Evolutionary conservation across 495 filamentous ascomycete species (phyloP), one percentile per base, ranked within the genome.

Genomic region (Neurospora hispaniola): DNA sequence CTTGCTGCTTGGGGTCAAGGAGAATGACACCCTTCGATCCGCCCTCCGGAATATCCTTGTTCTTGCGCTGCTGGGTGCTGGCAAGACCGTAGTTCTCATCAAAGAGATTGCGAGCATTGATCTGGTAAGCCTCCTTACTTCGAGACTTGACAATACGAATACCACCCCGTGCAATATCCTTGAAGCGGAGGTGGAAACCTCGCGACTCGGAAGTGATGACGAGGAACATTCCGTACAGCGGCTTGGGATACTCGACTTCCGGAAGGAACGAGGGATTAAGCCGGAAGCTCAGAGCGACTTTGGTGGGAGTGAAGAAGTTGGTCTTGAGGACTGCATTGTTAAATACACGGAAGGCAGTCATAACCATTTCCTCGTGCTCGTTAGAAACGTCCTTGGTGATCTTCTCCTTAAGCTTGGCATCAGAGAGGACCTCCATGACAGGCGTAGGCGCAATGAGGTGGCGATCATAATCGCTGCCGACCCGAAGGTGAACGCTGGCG

Each of bases 11-110:
- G 42, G 93, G 89, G 82, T 98, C 95, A 40, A 99, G 88, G 41
- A 99, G 90, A 71, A 99, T 95, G 69, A 99, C 96, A 82, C 96
- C 96, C 85, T 99, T 99, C 71, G 95, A 96, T 72, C 96, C 96
- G 71, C 96, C 96, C 85, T 99, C 96, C n/a, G 96, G 96, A 54
- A 99, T 99, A 78, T 99, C 96, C 85, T 99, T 99, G 86, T 99
- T 99, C 89, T 99, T 99, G 78, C 96, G 93, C 85, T 98, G 96
- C 82, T 99, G 96, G 0, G 96, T 99, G 81, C 96, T 98, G 74
- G 96, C 96, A 74, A 99, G 89, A 73, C 94, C 95, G 82, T 99
- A 99, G 82, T 99, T 99, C 83, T 99, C 96, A 75, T 99, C 96
- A 76, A 99, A 99, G 68, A 98, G 86, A 23, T 92, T 96, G 54